Evolutionary conservation across 345 rosid species (phyloP), one percentile per base, ranked within the genome.

Genomic region (Murraya paniculata): DNA sequence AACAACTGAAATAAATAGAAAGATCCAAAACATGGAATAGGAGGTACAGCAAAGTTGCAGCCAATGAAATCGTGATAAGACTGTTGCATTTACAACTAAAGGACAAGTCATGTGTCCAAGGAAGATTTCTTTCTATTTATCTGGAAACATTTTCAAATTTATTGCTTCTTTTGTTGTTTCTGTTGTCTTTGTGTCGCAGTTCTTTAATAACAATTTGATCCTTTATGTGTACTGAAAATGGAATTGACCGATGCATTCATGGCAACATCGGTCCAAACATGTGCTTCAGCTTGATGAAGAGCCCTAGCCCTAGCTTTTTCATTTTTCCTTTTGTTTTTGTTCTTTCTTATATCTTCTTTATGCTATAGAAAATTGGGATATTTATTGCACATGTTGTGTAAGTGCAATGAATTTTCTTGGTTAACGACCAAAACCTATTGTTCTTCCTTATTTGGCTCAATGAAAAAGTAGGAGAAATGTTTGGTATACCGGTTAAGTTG

Each of bases 81-180:
- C 64, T 33, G 35, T 48, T 39, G 45, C 62, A 50, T 66, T 65
- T 4, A 39, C 68, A 27, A 66, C 72, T 66, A 33, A 9, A n/a
- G 60, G 78, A 76, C 78, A 76, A 65, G 50, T 25, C 72, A 76
- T 66, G 64, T 65, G 72, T 62, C 72, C 36, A 53, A 75, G 13
- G 53, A 76, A 65, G 64, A 53, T 75, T 41, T 33, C 61, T 64
- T 9, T 22, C 22, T 72, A 28, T 55, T n/a, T 60, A 2, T 14
- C 28, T 16, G 72, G 21, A 53, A 31, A 1, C 18, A 48, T 25
- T 14, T 45, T 69, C 58, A 45, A 16, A n/a, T 18, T 25, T 53
- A 53, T 53, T 16, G 57, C 25, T 61, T 10, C 41, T 64, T 64
- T 64, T 64, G 45, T 62, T 74, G 38, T 61, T 75, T 30, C 48